Conservation (phyloP, 345 rosid species). For the Fremontodendron californicum region DNA sequence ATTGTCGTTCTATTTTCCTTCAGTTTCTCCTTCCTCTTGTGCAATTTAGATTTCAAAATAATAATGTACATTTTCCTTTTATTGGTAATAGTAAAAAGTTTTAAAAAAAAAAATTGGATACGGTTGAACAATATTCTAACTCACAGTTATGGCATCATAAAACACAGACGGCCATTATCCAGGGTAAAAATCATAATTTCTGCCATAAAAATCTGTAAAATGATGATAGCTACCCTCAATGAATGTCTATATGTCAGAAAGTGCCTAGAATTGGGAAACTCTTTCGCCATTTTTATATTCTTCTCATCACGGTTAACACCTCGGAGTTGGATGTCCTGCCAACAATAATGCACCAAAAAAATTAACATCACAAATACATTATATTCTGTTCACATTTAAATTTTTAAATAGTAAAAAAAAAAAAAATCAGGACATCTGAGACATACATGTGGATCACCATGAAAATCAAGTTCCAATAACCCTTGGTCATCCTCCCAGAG, state of each 20-base stretch:
- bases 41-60: not conserved
- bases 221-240: conserved; percentile 51
- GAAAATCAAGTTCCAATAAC: no score
- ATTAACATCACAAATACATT: not conserved
- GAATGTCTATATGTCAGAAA: conserved; percentile 84
- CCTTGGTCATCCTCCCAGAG: no score
- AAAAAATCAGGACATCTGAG: not conserved
- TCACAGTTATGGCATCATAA: not conserved
- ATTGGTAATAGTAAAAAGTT: not conserved
- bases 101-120: not conserved
- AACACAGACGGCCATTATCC: not conserved
- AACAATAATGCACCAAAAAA: conserved; percentile 10
- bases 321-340: conserved; percentile 93
- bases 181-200: not conserved
- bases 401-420: not conserved
- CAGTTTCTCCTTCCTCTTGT: not conserved
- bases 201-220: not conserved
- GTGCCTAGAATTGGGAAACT: conserved; percentile 77
- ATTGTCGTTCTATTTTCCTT: not conserved
- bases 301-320: conserved; percentile 95
- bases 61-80: not conserved
- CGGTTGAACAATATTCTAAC: not conserved
- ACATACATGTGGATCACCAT: conserved; percentile 62
- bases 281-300: conserved; percentile 74
- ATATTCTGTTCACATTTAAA: not conserved